Evolutionary conservation across 148 eudicot species (phyloP).

Genomic region (Talinum fruticosum): DNA sequence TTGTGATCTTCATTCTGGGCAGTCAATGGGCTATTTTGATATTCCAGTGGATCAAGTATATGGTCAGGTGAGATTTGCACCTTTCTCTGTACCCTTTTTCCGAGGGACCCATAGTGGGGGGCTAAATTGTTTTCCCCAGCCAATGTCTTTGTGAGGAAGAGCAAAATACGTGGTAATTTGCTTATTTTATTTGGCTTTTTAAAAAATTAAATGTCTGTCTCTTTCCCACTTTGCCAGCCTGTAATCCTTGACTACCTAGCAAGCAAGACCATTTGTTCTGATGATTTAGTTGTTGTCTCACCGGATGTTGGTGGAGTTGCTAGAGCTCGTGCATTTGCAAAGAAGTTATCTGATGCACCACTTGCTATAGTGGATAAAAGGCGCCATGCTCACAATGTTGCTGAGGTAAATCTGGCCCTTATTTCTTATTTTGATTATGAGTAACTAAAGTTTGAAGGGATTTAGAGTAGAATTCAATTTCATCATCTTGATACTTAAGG

Average conservation of each 20-base stretch:
- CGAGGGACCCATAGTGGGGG: neutral
- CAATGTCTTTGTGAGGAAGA: neutral
- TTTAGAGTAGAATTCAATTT: neutral
- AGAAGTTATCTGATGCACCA: constrained; percentile 94
- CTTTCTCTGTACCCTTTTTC: neutral
- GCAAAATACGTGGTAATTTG: neutral
- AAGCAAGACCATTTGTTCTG: constrained; percentile 74
- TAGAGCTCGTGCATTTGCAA: constrained; percentile 96
- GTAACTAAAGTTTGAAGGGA: constrained; percentile 6
- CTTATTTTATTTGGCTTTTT: neutral
- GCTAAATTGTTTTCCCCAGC: neutral
- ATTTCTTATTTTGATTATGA: neutral
- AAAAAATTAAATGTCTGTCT: constrained; percentile 6
- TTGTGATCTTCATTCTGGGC: constrained; percentile 96
- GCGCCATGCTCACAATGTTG: constrained; percentile 92
- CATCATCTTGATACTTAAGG: neutral
- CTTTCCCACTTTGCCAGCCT: constrained; percentile 44
- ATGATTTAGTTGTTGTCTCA: constrained; percentile 89
- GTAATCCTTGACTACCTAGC: constrained; percentile 95
- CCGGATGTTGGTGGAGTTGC: constrained; percentile 99
- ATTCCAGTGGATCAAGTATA: constrained; percentile 94
- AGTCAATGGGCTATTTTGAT: constrained; percentile 96
- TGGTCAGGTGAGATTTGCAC: constrained; percentile 57
- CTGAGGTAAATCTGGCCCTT: constrained; percentile 55
- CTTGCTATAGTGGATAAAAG: constrained; percentile 95